phyloP scores from a whole-genome alignment of 768 basidiomycete genomes.

The Rhodotorula paludigena region DNA sequence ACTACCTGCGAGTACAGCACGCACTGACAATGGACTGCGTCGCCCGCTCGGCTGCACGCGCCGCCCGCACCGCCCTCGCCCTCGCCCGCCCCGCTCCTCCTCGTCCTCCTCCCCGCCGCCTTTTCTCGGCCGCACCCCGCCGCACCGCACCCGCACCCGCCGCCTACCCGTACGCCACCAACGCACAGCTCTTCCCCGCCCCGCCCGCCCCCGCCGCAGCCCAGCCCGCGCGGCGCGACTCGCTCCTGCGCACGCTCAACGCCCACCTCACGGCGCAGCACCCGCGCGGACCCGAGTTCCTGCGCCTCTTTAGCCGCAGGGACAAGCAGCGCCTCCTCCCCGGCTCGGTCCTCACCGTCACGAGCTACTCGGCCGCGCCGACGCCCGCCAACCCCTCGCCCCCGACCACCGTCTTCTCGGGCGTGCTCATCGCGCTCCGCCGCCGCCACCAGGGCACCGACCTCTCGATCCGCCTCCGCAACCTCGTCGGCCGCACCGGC shows the following conservation, averaged over 20 bases:
- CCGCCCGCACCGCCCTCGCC: not conserved
- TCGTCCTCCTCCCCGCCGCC: not conserved
- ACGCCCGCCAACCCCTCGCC: slow-evolving; percentile 43
- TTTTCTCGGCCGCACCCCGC: not conserved
- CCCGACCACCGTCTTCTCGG: slow-evolving; percentile 60
- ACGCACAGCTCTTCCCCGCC: slow-evolving; percentile 3
- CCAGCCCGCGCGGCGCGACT: not conserved
- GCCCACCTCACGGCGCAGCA: slow-evolving; percentile 28
- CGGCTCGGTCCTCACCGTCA: slow-evolving; percentile 80
- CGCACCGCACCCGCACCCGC: not conserved
- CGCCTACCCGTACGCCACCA: slow-evolving; percentile 25
- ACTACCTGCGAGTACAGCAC: not conserved
- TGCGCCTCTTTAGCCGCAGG: slow-evolving; percentile 64
- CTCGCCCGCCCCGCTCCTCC: not conserved
- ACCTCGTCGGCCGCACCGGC: slow-evolving; percentile 82
- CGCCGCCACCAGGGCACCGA: slow-evolving; percentile 66
- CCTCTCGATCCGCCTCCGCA: slow-evolving; percentile 81
- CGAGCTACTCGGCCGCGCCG: slow-evolving; percentile 69
- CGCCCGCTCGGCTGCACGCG: not conserved
- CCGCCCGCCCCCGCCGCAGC: not conserved
- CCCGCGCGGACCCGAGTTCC: slow-evolving; percentile 9
- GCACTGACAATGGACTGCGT: not conserved
- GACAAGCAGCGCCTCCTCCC: slow-evolving; percentile 66
- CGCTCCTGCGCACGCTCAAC: slow-evolving; percentile 37
- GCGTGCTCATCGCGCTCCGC: slow-evolving; percentile 76